phyloP scores from a whole-genome alignment of 139 green algal species.

The Penium margaritaceum region DNA sequence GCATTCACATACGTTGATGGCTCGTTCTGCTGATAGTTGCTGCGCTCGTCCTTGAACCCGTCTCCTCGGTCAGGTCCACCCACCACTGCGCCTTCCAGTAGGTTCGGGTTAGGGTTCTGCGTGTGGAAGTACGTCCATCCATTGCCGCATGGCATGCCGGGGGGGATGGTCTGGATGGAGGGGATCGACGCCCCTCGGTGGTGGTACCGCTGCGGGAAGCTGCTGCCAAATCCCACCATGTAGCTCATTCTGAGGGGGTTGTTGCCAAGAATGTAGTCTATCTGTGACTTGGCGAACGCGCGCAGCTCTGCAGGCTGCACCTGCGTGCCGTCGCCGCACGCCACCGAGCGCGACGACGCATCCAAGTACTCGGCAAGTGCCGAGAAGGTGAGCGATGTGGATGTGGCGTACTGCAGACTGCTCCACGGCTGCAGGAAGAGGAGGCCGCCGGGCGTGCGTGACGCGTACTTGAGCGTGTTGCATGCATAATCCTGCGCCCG shows the following conservation, averaged over 20 bases:
- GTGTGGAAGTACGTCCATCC: conserved; percentile 11
- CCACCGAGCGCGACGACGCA: too few species aligned
- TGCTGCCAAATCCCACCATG: conserved; percentile 24
- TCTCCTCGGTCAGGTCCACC: conserved; percentile 17
- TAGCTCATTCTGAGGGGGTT: conserved; percentile 30
- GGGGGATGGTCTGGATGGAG: conserved; percentile 15
- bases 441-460: neutral
- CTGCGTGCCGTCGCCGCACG: too few species aligned
- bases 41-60: conserved; percentile 12
- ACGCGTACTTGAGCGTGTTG: too few species aligned
- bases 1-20: conserved; percentile 39
- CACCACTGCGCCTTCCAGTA: conserved; percentile 22
- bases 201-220: conserved; percentile 13
- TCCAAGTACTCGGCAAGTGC: conserved; percentile 25
- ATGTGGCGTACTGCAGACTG: conserved; percentile 24
- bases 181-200: conserved; percentile 33
- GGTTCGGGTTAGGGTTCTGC: conserved; percentile 24
- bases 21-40: conserved; percentile 36
- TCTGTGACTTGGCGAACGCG: too few species aligned
- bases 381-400: neutral
- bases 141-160: conserved; percentile 12
- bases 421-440: neutral
- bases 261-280: conserved; percentile 23
- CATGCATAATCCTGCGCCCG: too few species aligned
- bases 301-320: too few species aligned